Base-by-base conservation (phyloP, 106 monocot genomes). In the Allium fistulosum region DNA sequence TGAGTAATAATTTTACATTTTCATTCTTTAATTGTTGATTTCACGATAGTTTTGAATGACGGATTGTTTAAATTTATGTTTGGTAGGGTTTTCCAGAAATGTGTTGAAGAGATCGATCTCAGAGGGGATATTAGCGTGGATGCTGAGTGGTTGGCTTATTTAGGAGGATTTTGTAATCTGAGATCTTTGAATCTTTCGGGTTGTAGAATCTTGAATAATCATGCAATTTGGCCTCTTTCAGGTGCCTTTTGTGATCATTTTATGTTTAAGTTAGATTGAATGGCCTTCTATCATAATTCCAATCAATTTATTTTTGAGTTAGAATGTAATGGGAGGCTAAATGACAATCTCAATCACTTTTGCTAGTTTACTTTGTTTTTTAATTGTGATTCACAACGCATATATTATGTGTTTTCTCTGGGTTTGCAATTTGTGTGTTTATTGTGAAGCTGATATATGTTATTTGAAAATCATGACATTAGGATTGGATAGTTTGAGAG, bases 91-190 rank as follows among this genome's bases (percentile, higher is more conserved):
- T 95, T 95, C 71, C 85, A 88, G 75, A 69, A 52, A 51, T 81
- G 74, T 16, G 86, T 86, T 7, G 91, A 96, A 51, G 74, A 74
- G 45, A 72, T 91, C 61, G 81, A 96, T 60, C 28, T 91, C 65
- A 86, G 69, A 15, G 83, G 84, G 12, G 80, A 84, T 53, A 51
- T 49, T 14, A 48, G 15, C 53, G 84, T 97, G 10, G 88, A 88
- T 77, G 89, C 86, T n/a, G 97, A 99, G 65, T 99, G 97, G 97
- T 75, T 92, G 84, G 89, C 82, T 4, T 99, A 99, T 59, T 68
- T 99, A 10, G 92, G 97, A n/a, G 78, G 74, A 37, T 92, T 90
- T 80, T 80, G 83, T 1, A 58, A 79, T 75, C 60, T 92, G 56
- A 70, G 71, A 3, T 47, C 26, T 17, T 80, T 92, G 27, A 82